Conservation (phyloP, 129 eudicot genomes). For the Solidago caesia region DNA sequence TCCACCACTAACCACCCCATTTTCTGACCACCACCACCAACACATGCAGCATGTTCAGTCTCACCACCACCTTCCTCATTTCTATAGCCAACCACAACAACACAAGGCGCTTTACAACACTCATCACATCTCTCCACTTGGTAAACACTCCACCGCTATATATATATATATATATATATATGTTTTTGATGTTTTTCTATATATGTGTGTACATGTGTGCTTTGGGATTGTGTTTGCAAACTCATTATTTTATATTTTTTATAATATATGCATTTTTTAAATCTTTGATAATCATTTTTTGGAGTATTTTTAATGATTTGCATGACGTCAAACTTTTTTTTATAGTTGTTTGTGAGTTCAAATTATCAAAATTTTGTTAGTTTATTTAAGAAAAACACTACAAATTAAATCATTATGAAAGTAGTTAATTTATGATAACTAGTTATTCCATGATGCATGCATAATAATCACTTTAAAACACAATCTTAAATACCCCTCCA, state of each 20-base stretch:
- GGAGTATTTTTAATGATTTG: too few species aligned
- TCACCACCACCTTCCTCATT: constrained; percentile 22
- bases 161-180: neutral
- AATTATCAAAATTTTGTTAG: too few species aligned
- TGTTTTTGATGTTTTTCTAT: neutral
- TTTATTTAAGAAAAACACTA: too few species aligned
- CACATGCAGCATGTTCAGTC: constrained; percentile 18
- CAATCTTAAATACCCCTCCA: too few species aligned
- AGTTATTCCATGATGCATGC: too few species aligned
- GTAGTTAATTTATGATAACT: too few species aligned
- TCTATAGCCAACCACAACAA: constrained; percentile 30
- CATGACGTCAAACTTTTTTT: too few species aligned
- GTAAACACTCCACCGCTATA: neutral
- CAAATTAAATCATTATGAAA: too few species aligned
- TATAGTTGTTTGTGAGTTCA: too few species aligned
- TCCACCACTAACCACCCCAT: constrained; percentile 21
- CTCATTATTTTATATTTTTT: neutral
- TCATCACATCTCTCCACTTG: constrained; percentile 31
- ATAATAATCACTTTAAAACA: too few species aligned
- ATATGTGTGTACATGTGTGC: neutral
- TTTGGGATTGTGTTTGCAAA: neutral
- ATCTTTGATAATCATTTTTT: too few species aligned
- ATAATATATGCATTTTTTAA: too few species aligned
- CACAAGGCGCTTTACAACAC: constrained; percentile 29
- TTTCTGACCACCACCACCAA: constrained; percentile 27